A percentile compares a stretch with the other conserved stretches of the same genome.
Conservation (phyloP, 2,329 filamentous ascomycete genomes). For the Fusarium sororula region DNA sequence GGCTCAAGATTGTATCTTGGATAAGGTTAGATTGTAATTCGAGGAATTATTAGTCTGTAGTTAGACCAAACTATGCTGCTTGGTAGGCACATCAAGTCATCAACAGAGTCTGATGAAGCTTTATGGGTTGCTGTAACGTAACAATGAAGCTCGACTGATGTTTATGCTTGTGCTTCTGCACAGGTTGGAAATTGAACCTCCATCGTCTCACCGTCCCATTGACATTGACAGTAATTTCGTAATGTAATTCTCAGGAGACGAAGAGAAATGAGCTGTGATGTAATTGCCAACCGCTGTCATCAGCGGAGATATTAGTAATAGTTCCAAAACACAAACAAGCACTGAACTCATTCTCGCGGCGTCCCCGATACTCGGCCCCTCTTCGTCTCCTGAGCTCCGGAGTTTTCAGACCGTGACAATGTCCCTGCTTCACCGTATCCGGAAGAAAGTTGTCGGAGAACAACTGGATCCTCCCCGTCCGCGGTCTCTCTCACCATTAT, state of each 20-base stretch:
- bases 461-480: not conserved
- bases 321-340: constrained; percentile 5
- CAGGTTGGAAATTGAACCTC: not conserved
- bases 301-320: constrained; percentile 25
- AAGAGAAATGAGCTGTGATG: constrained; percentile 32
- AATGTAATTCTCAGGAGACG: not conserved
- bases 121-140: not conserved
- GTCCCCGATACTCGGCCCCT: constrained; percentile 32
- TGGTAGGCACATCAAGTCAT: too few species aligned
- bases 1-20: not conserved
- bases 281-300: constrained; percentile 22
- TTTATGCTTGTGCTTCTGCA: not conserved
- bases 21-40: not conserved
- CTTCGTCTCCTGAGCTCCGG: constrained; percentile 24
- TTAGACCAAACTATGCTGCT: not conserved
- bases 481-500: not conserved
- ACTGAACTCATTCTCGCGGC: constrained; percentile 15
- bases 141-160: not conserved
- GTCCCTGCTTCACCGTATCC: constrained; percentile 15
- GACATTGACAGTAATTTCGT: not conserved
- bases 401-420: constrained; percentile 12
- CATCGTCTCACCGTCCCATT: not conserved
- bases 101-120: not conserved
- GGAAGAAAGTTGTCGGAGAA: constrained; percentile 4
- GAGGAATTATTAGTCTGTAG: not conserved